Percentiles rank a stretch among this genome's conserved stretches.
These are phyloP conservation scores for Umbelopsis isabellina DNA, from an alignment of 192 early-diverging fungal genomes.

Conservation along the genomic window DNA sequence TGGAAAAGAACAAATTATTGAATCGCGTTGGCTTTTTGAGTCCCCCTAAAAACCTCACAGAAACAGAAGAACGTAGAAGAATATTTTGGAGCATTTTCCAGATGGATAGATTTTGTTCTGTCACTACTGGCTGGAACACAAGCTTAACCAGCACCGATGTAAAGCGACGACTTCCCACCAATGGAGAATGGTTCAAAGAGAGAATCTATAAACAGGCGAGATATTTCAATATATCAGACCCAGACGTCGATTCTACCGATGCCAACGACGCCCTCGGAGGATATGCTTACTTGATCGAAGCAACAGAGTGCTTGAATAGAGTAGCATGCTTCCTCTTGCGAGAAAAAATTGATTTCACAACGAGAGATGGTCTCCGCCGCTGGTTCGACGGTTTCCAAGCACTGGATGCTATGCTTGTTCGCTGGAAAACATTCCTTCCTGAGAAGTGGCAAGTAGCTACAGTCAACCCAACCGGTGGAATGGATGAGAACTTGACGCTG, in stretches of 20 bases:
- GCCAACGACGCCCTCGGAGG: slow-evolving; percentile 20
- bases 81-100: slow-evolving; percentile 23
- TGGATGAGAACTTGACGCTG: slow-evolving; percentile 21
- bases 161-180: slow-evolving; percentile 6
- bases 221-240: slow-evolving; percentile 21
- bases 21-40: slow-evolving; percentile 9
- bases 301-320: slow-evolving; percentile 13
- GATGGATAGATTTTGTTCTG: slow-evolving; percentile 22
- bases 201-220: background rate
- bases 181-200: background rate
- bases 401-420: slow-evolving; percentile 16
- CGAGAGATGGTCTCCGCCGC: background rate
- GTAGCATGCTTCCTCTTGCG: slow-evolving; percentile 1
- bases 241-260: background rate
- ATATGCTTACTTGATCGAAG: slow-evolving; percentile 18
- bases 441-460: slow-evolving; percentile 21
- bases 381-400: slow-evolving; percentile 24
- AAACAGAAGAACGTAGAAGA: slow-evolving; percentile 7
- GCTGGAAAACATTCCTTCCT: slow-evolving; percentile 19
- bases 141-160: slow-evolving; percentile 21
- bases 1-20: background rate
- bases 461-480: background rate
- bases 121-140: slow-evolving; percentile 22
- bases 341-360: slow-evolving; percentile 4
- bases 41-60: background rate